Evolutionary conservation across 2,329 filamentous ascomycete species (phyloP).

Genomic region (Apiospora kogelbergensis): DNA sequence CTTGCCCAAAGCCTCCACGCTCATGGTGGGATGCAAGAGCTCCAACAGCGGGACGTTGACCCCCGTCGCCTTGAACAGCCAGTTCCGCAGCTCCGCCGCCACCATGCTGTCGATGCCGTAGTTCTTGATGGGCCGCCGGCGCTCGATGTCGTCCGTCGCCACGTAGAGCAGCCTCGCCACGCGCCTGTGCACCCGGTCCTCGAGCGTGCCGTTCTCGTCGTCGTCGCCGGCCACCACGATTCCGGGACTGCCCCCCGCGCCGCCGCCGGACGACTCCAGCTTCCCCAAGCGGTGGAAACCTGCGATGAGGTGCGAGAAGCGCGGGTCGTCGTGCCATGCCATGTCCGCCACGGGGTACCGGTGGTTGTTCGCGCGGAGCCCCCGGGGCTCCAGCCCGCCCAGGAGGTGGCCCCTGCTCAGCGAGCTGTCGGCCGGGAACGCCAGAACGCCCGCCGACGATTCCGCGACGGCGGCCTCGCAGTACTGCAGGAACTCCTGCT

Average conservation of each 20-base stretch:
- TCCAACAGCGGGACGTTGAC: constrained; percentile 21
- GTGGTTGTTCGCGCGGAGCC: no score
- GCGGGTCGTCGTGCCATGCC: constrained; percentile 12
- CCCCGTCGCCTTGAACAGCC: constrained; percentile 12
- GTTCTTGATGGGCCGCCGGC: constrained; percentile 8
- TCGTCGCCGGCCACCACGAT: no score
- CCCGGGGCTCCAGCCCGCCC: no score
- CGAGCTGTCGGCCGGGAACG: no score
- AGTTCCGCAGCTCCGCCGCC: constrained; percentile 23
- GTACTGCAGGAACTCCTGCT: constrained; percentile 7
- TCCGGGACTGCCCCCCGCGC: no score
- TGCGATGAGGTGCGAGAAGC: constrained; percentile 11
- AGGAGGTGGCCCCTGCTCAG: no score
- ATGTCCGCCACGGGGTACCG: constrained; percentile 5
- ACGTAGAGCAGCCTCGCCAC: constrained; percentile 19
- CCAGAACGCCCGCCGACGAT: background rate
- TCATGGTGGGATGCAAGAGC: constrained; percentile 8
- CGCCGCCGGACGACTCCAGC: no score
- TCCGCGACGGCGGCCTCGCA: background rate
- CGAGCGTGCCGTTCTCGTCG: no score
- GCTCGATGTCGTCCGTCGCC: constrained; percentile 15
- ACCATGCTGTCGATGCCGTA: constrained; percentile 23
- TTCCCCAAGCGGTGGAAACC: background rate
- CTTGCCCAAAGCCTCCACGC: no score
- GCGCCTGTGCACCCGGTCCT: constrained; percentile 8